A percentile compares a stretch with the other conserved stretches of the same genome.
These are phyloP conservation scores for Penicillium bovifimosum DNA, from an alignment of 495 filamentous ascomycete species.

Conservation along the genomic window DNA sequence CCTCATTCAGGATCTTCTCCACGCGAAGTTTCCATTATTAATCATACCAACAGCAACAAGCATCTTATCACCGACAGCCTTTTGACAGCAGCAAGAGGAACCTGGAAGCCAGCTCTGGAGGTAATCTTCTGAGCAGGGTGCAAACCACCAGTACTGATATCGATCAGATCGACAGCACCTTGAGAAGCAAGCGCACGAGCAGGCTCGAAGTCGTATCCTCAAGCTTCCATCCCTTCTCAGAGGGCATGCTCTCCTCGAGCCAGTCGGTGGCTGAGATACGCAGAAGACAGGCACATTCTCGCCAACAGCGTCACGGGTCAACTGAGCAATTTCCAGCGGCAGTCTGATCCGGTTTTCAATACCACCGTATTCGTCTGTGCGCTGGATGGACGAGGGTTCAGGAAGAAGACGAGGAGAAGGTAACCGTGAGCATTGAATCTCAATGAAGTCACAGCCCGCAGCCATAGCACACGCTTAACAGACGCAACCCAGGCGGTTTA, in stretches of 20 bases:
- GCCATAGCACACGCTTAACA: slow-evolving; percentile 50
- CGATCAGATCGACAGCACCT: slow-evolving; percentile 59
- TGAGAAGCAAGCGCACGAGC: slow-evolving; percentile 49
- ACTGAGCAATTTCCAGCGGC: slow-evolving; percentile 53
- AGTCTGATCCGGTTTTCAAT: slow-evolving; percentile 60
- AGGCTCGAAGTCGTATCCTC: slow-evolving; percentile 52
- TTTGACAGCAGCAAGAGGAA: slow-evolving; percentile 59
- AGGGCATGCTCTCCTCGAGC: slow-evolving; percentile 46
- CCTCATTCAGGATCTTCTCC: slow-evolving; percentile 51
- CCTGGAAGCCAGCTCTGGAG: slow-evolving; percentile 57
- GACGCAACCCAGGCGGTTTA: slow-evolving; percentile 52
- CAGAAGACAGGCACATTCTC: slow-evolving; percentile 62
- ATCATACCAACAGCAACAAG: slow-evolving; percentile 62
- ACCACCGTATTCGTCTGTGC: slow-evolving; percentile 63
- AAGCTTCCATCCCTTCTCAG: slow-evolving; percentile 51
- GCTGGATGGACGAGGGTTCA: slow-evolving; percentile 57
- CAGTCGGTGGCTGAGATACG: slow-evolving; percentile 59
- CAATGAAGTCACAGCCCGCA: slow-evolving; percentile 56
- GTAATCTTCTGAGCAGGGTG: slow-evolving; percentile 55
- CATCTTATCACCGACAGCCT: slow-evolving; percentile 55
- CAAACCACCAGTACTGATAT: slow-evolving; percentile 59
- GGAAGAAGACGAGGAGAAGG: slow-evolving; percentile 57
- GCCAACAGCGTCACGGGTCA: slow-evolving; percentile 48
- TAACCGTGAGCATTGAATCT: slow-evolving; percentile 62
- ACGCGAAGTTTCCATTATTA: slow-evolving; percentile 54